Base-by-base conservation (phyloP, 1,139 yeast species). In the Zygoascus meyerae region DNA sequence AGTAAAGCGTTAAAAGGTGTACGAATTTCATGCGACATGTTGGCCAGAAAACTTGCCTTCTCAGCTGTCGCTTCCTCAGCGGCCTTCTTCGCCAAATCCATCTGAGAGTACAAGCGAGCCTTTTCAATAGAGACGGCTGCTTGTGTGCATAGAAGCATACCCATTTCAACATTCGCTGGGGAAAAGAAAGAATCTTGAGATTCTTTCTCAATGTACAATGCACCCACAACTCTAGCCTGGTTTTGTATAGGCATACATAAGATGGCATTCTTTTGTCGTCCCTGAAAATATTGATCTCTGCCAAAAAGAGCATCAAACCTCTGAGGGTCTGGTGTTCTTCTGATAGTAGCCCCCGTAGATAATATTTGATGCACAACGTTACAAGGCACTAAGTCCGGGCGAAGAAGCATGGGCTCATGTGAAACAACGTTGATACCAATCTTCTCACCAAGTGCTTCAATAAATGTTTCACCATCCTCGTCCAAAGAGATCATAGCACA, bases 31-130 rank as follows among this genome's bases (percentile, higher is more conserved):
- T 89, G 97, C 0, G 95, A 86, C 49, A 87, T 87, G 63, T 87
- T 89, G 9, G 96, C 95, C 60, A 87, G 83, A 63, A 87, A 87
- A 7, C 87, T 89, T 0, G 95, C 84, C 60, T 87, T 87, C 12
- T 95, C 92, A 60, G 86, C 95, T 66, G 86, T 86, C 1, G 96
- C 95, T 35, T 86, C 77, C 67, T 87, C 96, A 0, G 96, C 96
- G 60, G 86, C 87, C 39, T 86, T 79, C 58, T 87, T 87, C n/a
- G 94, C 90, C 21, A 71, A 51, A 54, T 73, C 77, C 73, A 77
- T 74, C 54, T 74, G 77, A 9, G 68, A 61, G 53, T 75, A 76
- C 14, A 77, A 59, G 32, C 68, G 66, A 0, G 78, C 73, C 49
- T 77, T 77, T 17, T 73, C 74, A 31, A 77, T 62, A 1, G 81